Base-by-base conservation (phyloP, 2,329 filamentous ascomycete genomes). In the Colletotrichum navitas region DNA sequence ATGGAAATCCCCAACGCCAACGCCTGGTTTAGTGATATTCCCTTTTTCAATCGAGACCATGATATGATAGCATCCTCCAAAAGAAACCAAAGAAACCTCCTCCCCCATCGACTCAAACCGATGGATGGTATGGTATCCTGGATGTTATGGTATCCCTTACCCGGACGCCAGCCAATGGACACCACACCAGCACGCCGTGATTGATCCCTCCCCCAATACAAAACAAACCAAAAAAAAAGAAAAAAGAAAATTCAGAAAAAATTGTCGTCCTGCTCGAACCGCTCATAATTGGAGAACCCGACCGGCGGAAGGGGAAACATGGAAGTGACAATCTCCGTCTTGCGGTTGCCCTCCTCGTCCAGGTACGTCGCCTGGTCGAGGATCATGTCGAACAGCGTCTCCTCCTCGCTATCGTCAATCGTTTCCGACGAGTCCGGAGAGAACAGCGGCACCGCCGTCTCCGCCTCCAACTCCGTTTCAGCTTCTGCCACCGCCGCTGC, bases 331-430 rank as follows among this genome's bases (percentile, higher is more conserved):
- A 63, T 11, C 24, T 41, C 51, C 24, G 59, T 63, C 39, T 72
- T 68, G 29, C 47, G 56, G 34, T 63, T 59, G 26, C 58, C 69
- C 34, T 72, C 65, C 36, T 60, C 65, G 24, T 69, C 69, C 14
- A 51, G 21, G 16, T 72, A 68, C 24, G 65, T 58, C n/a, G 69
- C 65, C 24, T 65, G 69, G 52, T 72, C 69, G 5, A 72, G 26
- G 7, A 72, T 72, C 56, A 71, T 10, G 18, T 72, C 69, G 26
- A 72, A 72, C 11, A 72, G 54, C 32, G 69, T 69, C 32, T 72
- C 69, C 65, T 72, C 69, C 2, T 72, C 69, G 36, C 66, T 72
- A 47, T 72, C 69, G 2, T 72, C 69, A 3, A 72, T 39, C 26
- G 59, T 59, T 1, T 43, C 52, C 1, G 69, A 72, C 1, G 41